Evolutionary conservation across 139 green algal genomes (phyloP).

Genomic region (Chlamydomonas incerta): DNA sequence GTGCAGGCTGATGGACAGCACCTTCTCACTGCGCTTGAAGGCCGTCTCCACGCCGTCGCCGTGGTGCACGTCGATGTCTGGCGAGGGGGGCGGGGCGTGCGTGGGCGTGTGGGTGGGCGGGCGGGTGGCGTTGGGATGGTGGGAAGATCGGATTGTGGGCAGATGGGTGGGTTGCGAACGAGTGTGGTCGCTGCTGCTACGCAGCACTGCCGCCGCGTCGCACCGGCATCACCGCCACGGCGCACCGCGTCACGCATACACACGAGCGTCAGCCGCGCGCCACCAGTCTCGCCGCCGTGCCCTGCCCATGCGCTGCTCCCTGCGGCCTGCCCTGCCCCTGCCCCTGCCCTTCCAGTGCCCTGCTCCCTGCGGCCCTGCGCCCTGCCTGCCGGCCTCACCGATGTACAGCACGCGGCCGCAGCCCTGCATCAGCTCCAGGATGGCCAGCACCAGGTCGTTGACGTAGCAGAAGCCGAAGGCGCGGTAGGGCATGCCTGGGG

Average conservation of each 20-base stretch:
- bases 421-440: conserved; percentile 37
- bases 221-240: no score
- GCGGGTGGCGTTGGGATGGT: not conserved
- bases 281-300: no score
- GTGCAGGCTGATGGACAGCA: conserved; percentile 26
- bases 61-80: conserved; percentile 95
- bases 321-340: no score
- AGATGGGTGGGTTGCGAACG: no score
- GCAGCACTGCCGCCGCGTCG: no score
- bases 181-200: no score
- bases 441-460: conserved; percentile 40
- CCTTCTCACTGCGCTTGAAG: conserved; percentile 90
- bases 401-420: conserved; percentile 45
- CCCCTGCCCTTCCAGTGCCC: no score
- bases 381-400: not conserved
- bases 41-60: conserved; percentile 96
- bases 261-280: no score
- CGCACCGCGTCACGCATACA: no score
- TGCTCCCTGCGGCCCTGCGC: no score
- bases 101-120: not conserved
- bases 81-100: not conserved
- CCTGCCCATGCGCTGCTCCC: no score
- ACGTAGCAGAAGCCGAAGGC: conserved; percentile 45
- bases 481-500: conserved; percentile 35
- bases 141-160: not conserved